Conservation (phyloP, 768 basidiomycete species). For the Auricularia sp. region DNA sequence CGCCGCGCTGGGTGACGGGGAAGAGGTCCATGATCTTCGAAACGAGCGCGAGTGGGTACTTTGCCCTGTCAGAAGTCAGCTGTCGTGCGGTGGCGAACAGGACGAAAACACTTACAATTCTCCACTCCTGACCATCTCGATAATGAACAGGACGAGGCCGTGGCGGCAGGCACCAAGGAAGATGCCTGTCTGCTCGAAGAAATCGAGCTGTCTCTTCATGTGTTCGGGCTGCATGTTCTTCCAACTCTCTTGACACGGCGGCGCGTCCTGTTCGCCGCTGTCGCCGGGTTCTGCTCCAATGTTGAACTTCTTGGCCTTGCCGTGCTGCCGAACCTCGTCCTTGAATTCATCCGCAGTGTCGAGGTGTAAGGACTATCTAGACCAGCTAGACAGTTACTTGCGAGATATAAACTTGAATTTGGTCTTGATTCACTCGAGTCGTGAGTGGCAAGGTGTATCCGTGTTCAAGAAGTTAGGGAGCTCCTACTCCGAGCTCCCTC, state of each 20-base stretch:
- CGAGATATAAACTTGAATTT: too few relatives aligned
- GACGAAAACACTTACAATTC: neutral
- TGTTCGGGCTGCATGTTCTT: constrained; percentile 1
- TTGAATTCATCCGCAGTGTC: neutral
- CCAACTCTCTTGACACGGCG: neutral
- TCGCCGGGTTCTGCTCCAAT: neutral
- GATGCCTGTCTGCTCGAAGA: neutral
- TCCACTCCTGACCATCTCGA: neutral
- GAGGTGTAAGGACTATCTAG: neutral
- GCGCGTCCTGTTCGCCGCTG: neutral
- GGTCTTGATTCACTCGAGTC: too few relatives aligned
- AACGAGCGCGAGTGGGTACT: constrained; percentile 15
- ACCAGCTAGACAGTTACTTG: too few relatives aligned
- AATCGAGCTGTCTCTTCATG: neutral
- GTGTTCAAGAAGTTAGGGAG: too few relatives aligned
- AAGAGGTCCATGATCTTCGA: constrained; percentile 8
- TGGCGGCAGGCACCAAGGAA: neutral
- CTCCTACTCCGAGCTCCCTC: too few relatives aligned
- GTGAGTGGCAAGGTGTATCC: too few relatives aligned
- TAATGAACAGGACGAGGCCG: neutral
- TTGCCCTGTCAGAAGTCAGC: constrained; percentile 10
- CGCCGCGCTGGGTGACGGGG: constrained; percentile 8
- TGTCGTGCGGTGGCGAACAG: neutral
- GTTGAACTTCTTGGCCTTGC: neutral
- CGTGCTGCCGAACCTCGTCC: neutral